Evolutionary conservation across 2,329 filamentous ascomycete species (phyloP), one percentile per base, ranked within the genome.

Genomic region (Alternaria postmessia): DNA sequence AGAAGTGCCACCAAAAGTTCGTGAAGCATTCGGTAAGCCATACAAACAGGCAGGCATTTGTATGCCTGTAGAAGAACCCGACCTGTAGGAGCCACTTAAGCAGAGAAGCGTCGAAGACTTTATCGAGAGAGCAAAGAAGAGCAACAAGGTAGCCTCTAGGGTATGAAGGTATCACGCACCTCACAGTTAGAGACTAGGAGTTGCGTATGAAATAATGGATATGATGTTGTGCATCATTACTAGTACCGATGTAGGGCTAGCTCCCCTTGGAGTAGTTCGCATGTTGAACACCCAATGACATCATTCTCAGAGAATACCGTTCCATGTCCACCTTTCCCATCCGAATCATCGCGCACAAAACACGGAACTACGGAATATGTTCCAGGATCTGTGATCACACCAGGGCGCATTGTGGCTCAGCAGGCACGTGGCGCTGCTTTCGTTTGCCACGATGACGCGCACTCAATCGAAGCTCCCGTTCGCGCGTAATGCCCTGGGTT

Each of bases 391-490:
- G 16, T 26, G 12, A 34, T 39, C 14, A 41, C 28, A 16, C 11
- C 20, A 38, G 47, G 24, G 42, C 38, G 48, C 34, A 57, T 16
- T 53, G 64, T 66, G 63, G 66, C 62, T 66, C 48, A 64, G 60
- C 53, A 59, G 30, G 56, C 54, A 59, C 51, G 57, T 66, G 64
- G 54, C 49, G 41, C 32, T 47, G 54, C 34, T 42, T 51, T 38
- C 43, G 32, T 41, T 52, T 62, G 66, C 68, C 64, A 67, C 65
- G 55, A 72, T 72, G 68, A 71, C 69, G 67, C 66, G 63, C 52
- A 54, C 57, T 60, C 34, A 36, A 58, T 46, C 14, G 47, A 22
- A 49, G 48, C 56, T 49, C 57, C 43, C 54, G 55, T 53, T 61
- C 54, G 49, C 49, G 34, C 52, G 42, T 56, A 49, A 57, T 14